A percentile compares a stretch with the other conserved stretches of the same genome.
These are phyloP conservation scores for Septoria linicola DNA, from an alignment of 2,329 filamentous ascomycete genomes.

Conservation along the genomic window DNA sequence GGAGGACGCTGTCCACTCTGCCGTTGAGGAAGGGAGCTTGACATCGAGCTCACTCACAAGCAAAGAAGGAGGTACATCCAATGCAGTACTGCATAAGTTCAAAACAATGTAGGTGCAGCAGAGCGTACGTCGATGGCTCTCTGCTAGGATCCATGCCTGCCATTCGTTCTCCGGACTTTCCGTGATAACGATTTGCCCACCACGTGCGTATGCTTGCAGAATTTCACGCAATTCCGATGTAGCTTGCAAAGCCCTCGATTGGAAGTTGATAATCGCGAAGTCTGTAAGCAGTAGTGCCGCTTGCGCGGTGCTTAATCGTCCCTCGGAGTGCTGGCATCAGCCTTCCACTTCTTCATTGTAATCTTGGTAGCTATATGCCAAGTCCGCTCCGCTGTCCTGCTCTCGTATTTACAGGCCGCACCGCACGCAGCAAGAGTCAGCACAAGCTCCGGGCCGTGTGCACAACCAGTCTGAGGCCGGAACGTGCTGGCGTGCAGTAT, in stretches of 20 bases:
- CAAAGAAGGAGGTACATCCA: conserved; percentile 2
- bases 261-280: no score
- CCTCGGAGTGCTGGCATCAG: not conserved
- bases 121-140: conserved; percentile 1
- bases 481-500: conserved; percentile 5
- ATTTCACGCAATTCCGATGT: not conserved
- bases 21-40: conserved; percentile 6
- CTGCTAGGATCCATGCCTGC: conserved; percentile 5
- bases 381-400: not conserved
- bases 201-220: not conserved
- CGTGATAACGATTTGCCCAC: not conserved
- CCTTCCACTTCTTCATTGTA: conserved; percentile 3
- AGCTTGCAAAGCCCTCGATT: not conserved
- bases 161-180: not conserved
- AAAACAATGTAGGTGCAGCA: conserved; percentile 9
- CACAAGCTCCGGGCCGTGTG: conserved; percentile 8
- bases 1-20: conserved; percentile 8
- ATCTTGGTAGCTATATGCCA: conserved; percentile 1
- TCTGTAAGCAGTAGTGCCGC: conserved; percentile 10
- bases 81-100: not conserved
- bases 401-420: conserved; percentile 10
- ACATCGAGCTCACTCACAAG: conserved; percentile 2
- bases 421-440: conserved; percentile 7
- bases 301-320: conserved; percentile 1
- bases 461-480: conserved; percentile 3